phyloP scores from a whole-genome alignment of 805 yeast species.

The Yarrowia sp. region DNA sequence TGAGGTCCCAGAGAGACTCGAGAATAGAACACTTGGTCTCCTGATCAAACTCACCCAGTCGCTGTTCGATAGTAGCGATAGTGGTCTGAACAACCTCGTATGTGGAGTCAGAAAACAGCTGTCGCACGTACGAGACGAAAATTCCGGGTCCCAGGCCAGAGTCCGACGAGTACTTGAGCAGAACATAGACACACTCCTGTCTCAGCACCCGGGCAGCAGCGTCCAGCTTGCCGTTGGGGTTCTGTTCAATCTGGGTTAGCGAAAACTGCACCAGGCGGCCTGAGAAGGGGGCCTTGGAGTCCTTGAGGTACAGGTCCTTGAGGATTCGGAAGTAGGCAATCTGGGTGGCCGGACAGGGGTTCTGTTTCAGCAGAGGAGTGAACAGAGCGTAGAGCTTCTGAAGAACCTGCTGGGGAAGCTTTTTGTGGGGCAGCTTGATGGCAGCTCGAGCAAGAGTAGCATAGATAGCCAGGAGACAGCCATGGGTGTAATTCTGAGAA shows the following conservation, averaged over 20 bases:
- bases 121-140: conserved; percentile 32
- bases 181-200: conserved; percentile 40
- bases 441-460: conserved; percentile 46
- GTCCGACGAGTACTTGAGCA: conserved; percentile 28
- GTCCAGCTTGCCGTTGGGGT: conserved; percentile 19
- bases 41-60: conserved; percentile 24
- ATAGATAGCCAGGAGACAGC: conserved; percentile 60
- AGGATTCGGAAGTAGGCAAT: conserved; percentile 41
- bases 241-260: conserved; percentile 15
- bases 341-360: conserved; percentile 44
- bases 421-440: conserved; percentile 19
- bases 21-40: conserved; percentile 27
- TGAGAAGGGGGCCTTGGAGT: conserved; percentile 24
- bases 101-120: conserved; percentile 41
- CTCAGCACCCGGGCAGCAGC: conserved; percentile 42
- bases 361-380: conserved; percentile 39
- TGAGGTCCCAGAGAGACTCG: conserved; percentile 43
- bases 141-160: conserved; percentile 22
- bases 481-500: conserved; percentile 63
- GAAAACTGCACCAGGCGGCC: conserved; percentile 24
- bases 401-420: conserved; percentile 9
- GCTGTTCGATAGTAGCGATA: conserved; percentile 40
- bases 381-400: conserved; percentile 25
- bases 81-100: conserved; percentile 44
- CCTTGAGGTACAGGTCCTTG: conserved; percentile 8